These are phyloP conservation scores for Neonectria ditissima DNA, from an alignment of 2,329 filamentous ascomycete species.

Conservation along the genomic window DNA sequence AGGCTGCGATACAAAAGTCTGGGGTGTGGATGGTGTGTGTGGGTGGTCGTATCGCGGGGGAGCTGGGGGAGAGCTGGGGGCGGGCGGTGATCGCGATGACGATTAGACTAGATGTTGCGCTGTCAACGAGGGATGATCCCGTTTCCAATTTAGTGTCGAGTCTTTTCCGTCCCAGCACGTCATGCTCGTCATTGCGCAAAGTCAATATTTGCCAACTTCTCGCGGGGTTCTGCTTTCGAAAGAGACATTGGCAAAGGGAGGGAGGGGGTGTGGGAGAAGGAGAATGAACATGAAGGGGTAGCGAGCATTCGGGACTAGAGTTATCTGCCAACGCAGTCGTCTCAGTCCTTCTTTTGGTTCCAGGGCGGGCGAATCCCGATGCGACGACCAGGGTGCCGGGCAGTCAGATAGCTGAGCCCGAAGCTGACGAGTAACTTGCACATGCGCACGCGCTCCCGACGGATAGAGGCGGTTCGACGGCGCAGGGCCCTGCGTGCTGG, in stretches of 20 bases:
- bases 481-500: constrained; percentile 8
- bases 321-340: constrained; percentile 5
- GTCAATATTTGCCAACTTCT: not conserved
- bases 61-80: constrained; percentile 12
- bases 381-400: constrained; percentile 1
- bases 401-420: constrained; percentile 3
- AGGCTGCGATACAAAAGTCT: constrained; percentile 23
- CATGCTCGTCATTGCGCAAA: not conserved
- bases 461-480: constrained; percentile 17
- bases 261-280: not conserved
- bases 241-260: not conserved
- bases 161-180: not conserved
- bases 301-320: not conserved
- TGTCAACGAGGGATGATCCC: constrained; percentile 19
- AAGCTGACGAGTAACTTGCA: constrained; percentile 19
- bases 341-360: constrained; percentile 19
- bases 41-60: constrained; percentile 25
- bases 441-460: not conserved
- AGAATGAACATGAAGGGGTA: too few relatives aligned
- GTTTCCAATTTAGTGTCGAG: not conserved
- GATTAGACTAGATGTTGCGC: constrained; percentile 23
- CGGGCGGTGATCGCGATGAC: constrained; percentile 16
- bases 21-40: constrained; percentile 19
- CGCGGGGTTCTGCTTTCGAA: not conserved
- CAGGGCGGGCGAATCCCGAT: constrained; percentile 21